phyloP scores from a whole-genome alignment of 106 monocot species.

The Phalaenopsis equestris region DNA sequence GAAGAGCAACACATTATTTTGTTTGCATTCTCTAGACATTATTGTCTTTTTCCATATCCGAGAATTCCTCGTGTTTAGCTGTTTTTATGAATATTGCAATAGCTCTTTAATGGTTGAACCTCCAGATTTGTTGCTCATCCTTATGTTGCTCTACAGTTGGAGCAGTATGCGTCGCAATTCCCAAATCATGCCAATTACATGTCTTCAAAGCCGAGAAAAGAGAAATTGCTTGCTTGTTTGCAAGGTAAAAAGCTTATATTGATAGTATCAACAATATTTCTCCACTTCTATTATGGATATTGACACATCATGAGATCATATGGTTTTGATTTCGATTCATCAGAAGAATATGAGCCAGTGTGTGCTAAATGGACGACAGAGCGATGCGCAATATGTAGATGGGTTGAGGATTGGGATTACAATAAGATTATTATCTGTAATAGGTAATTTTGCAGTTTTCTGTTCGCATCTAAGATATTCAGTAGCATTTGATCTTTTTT shows the following conservation, averaged over 20 bases:
- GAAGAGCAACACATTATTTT: background rate
- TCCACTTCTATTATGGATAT: background rate
- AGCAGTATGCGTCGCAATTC: constrained; percentile 24
- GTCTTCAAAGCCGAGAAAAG: constrained; percentile 42
- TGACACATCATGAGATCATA: background rate
- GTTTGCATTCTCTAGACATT: background rate
- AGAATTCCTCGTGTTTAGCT: background rate
- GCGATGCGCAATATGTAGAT: constrained; percentile 93
- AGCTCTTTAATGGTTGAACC: background rate
- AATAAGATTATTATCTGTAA: constrained; percentile 98
- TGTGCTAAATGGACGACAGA: constrained; percentile 94
- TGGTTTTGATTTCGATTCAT: background rate
- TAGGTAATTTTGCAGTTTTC: constrained; percentile 37
- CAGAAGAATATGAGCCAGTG: constrained; percentile 79
- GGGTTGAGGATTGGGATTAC: constrained; percentile 99
- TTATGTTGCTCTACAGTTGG: constrained; percentile 34
- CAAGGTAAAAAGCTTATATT: constrained; percentile 39
- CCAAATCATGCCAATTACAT: constrained; percentile 29
- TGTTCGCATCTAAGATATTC: background rate
- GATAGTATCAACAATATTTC: background rate
- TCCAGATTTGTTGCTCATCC: background rate
- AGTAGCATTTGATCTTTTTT: background rate
- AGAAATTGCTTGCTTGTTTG: constrained; percentile 43
- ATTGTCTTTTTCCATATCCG: background rate
- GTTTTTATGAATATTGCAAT: constrained; percentile 2